Evolutionary conservation across 352 stramenopile species (phyloP).

Genomic region (Phytophthora fragariae): DNA sequence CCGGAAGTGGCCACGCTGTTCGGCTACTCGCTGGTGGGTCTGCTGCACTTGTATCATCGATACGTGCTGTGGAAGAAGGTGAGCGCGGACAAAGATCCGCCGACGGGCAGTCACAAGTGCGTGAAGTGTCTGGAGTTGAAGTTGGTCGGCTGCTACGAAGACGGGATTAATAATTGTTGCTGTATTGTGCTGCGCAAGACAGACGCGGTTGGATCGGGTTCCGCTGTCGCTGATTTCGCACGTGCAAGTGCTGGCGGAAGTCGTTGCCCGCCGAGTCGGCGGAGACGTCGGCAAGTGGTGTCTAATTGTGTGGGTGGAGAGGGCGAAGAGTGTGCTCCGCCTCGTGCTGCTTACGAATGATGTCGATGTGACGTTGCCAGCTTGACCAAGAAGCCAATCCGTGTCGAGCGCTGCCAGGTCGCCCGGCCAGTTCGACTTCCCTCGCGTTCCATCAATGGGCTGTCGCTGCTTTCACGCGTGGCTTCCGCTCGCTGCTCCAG

Average conservation of each 20-base stretch:
- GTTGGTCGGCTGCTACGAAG: background rate
- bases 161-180: background rate
- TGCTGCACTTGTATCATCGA: slow-evolving; percentile 86
- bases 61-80: slow-evolving; percentile 79
- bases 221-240: slow-evolving; percentile 83
- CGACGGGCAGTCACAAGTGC: slow-evolving; percentile 39
- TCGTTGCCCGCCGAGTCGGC: slow-evolving; percentile 74
- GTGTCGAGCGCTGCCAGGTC: too few species aligned
- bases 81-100: slow-evolving; percentile 21
- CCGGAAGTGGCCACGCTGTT: slow-evolving; percentile 75
- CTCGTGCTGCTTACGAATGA: slow-evolving; percentile 56
- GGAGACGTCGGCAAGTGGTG: slow-evolving; percentile 77
- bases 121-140: background rate
- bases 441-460: too few species aligned
- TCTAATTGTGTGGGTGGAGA: slow-evolving; percentile 82
- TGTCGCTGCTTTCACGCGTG: too few species aligned
- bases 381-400: too few species aligned
- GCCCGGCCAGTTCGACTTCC: too few species aligned
- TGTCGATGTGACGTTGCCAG: background rate
- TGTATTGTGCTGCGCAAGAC: slow-evolving; percentile 27
- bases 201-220: slow-evolving; percentile 66
- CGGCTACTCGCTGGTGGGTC: slow-evolving; percentile 79
- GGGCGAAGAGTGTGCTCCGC: slow-evolving; percentile 76
- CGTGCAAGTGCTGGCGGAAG: slow-evolving; percentile 83
- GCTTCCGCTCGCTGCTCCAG: too few species aligned